Conservation (phyloP, 2,329 filamentous ascomycete species). For the Phyllosticta capitalensis region DNA sequence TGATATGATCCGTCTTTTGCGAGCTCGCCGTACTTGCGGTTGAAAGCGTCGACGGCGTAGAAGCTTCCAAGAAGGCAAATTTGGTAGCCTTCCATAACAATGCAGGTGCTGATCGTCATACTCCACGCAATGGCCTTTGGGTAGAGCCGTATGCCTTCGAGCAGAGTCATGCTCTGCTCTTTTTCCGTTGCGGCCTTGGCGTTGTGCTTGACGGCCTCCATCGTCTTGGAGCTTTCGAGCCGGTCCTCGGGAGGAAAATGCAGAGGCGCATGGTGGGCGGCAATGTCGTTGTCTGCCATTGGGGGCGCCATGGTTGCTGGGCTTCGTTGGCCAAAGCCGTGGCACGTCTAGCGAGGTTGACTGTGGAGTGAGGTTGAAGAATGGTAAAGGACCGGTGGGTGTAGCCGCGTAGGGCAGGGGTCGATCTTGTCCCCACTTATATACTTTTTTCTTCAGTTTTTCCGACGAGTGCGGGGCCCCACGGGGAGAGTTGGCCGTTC, state of each 20-base stretch:
- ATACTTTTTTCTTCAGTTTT: not conserved
- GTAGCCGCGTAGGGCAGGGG: not conserved
- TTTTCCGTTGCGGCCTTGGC: conserved; percentile 38
- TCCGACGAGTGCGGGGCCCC: not conserved
- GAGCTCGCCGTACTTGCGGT: conserved; percentile 35
- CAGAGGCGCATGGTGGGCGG: conserved; percentile 14
- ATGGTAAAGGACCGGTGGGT: not conserved
- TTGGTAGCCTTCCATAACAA: conserved; percentile 88
- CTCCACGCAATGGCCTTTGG: conserved; percentile 81
- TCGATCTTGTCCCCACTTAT: not conserved
- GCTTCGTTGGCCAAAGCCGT: not conserved
- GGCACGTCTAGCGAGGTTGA: not conserved
- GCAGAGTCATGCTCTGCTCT: conserved; percentile 45
- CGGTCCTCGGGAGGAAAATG: conserved; percentile 22
- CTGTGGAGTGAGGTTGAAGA: not conserved
- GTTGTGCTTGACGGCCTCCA: conserved; percentile 28
- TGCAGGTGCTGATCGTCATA: conserved; percentile 78
- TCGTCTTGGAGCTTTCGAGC: conserved; percentile 17
- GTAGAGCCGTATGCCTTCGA: conserved; percentile 71
- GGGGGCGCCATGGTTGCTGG: not conserved
- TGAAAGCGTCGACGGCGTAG: conserved; percentile 44
- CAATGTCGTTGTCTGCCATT: conserved; percentile 15
- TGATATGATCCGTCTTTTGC: conserved; percentile 31
- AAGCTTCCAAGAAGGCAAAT: conserved; percentile 75
- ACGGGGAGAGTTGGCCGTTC: not conserved